Evolutionary conservation across 768 basidiomycete genomes (phyloP), one percentile per base, ranked within the genome.

Genomic region (Gymnopilus junonius): DNA sequence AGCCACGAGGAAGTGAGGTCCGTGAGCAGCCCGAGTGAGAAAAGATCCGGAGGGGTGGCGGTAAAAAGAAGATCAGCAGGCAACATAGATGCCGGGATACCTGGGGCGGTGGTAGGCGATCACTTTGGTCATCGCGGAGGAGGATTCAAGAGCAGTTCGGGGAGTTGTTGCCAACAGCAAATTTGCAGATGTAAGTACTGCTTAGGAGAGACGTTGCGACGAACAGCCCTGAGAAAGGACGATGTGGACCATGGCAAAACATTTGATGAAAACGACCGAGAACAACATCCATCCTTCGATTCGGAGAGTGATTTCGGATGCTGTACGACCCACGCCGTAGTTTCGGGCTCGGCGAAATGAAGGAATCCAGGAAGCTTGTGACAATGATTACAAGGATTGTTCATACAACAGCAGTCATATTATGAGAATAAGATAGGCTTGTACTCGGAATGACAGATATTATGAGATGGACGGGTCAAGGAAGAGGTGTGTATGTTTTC

Each of bases 401-500:
- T 4, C 25, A 11, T 14, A 55, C 37, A 37, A 39, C 29, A 25
- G 25, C 23, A 27, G 25, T 25, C 37, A 25, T 27, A 12, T 37
- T 10, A 55, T 39, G 53, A 14, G 14, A 51, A 11, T 8, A 11
- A 35, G 37, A 23, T 39, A 25, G 6, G 23, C 25, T 59, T 51
- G 58, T 58, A 50, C 58, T 59, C 32, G 48, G 58, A 59, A 51
- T 40, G 48, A 48, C 59, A 54, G 39, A n/a, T n/a, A n/a, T n/a
- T n/a, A n/a, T n/a, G n/a, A n/a, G 58, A 35, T 62, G 54, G 46
- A 37, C 32, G 12, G 20, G 53, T 39, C 31, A 31, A 46, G 39
- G 51, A 59, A 55, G 43, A n/a, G 39, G 23, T 58, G 59, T 48
- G 37, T 21, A 15, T 46, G 62, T 67, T 61, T 60, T 37, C 66